Conservation (phyloP, 768 basidiomycete species). For the Porphyrellus cyaneotinctus region DNA sequence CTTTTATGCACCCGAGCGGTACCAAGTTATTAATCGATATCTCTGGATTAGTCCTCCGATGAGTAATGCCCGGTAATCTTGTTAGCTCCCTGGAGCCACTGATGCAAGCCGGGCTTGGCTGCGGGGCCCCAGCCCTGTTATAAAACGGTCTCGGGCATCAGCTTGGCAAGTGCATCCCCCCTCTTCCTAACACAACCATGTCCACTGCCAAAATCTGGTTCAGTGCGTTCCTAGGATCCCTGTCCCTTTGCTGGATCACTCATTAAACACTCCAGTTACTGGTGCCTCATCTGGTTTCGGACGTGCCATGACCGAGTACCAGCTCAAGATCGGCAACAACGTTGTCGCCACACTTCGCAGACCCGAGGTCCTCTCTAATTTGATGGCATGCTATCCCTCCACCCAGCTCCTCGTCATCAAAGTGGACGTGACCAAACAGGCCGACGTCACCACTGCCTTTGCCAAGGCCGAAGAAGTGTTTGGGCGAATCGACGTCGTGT, state of each 20-base stretch:
- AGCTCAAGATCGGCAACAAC: slow-evolving; percentile 34
- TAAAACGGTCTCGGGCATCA: too few relatives aligned
- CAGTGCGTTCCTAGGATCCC: not conserved
- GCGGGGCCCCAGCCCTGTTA: too few relatives aligned
- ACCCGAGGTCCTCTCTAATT: slow-evolving; percentile 30
- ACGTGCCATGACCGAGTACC: slow-evolving; percentile 29
- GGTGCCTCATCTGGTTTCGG: slow-evolving; percentile 41
- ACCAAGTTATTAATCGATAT: too few relatives aligned
- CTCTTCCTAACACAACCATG: slow-evolving; percentile 1
- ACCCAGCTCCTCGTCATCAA: slow-evolving; percentile 28
- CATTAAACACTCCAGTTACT: slow-evolving; percentile 18
- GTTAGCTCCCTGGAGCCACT: too few relatives aligned
- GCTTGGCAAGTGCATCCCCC: too few relatives aligned
- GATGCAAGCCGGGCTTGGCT: too few relatives aligned
- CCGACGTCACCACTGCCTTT: slow-evolving; percentile 29
- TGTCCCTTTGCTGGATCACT: not conserved
- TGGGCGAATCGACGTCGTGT: slow-evolving; percentile 36
- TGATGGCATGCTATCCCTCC: slow-evolving; percentile 20
- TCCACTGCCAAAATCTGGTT: slow-evolving; percentile 19
- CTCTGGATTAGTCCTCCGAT: too few relatives aligned
- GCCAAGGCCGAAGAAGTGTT: slow-evolving; percentile 22
- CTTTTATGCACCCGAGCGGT: too few relatives aligned
- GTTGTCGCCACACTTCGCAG: slow-evolving; percentile 43
- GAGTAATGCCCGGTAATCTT: too few relatives aligned
- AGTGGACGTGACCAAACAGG: slow-evolving; percentile 30